Evolutionary conservation across 495 filamentous ascomycete species (phyloP).

Genomic region (Penicillium canescens): DNA sequence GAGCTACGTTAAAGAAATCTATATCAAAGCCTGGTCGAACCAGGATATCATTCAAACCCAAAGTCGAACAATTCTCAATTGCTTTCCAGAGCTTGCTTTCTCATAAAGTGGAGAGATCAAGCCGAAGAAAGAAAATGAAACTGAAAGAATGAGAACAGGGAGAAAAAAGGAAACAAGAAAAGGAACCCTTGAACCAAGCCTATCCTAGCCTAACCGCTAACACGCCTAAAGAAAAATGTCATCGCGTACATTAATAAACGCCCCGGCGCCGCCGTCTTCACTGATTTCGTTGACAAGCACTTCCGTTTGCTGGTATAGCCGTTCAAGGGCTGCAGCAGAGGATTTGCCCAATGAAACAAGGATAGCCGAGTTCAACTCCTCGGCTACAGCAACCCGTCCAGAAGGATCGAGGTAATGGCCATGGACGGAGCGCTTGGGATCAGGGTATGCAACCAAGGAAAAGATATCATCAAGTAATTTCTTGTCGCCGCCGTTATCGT

Average conservation of each 20-base stretch:
- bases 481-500: constrained; percentile 68
- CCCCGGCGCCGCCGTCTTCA: constrained; percentile 79
- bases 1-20: too few relatives aligned
- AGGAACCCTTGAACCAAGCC: too few relatives aligned
- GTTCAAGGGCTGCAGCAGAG: constrained; percentile 82
- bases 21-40: too few relatives aligned
- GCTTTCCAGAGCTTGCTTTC: too few relatives aligned
- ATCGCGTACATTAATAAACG: constrained; percentile 80
- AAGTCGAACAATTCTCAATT: too few relatives aligned
- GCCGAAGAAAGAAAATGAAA: too few relatives aligned
- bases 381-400: constrained; percentile 78
- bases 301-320: constrained; percentile 82
- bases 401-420: constrained; percentile 76
- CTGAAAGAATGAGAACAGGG: too few relatives aligned
- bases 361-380: constrained; percentile 94
- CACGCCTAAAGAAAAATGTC: constrained; percentile 51
- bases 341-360: constrained; percentile 89
- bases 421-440: constrained; percentile 72
- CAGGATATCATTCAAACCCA: too few relatives aligned
- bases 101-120: too few relatives aligned
- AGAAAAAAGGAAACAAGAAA: not conserved
- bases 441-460: constrained; percentile 81
- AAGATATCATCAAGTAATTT: constrained; percentile 84
- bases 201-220: too few relatives aligned
- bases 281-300: constrained; percentile 81